phyloP scores from a whole-genome alignment of 169 alveolate genomes.

The Eimeria mitis region DNA sequence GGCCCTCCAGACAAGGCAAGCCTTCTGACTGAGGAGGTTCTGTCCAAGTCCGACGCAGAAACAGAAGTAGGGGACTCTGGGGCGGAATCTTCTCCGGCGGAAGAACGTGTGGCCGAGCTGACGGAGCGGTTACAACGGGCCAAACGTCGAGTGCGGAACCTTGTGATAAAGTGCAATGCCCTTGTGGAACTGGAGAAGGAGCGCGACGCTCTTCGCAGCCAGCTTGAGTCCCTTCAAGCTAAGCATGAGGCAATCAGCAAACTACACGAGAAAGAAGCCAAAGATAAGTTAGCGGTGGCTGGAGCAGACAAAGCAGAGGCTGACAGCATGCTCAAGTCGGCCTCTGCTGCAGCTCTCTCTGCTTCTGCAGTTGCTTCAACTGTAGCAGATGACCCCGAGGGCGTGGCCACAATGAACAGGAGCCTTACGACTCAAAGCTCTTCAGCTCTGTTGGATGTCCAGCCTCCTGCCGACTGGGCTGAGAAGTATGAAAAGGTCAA shows the following conservation, averaged over 20 bases:
- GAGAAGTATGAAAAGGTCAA: constrained; percentile 51
- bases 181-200: constrained; percentile 70
- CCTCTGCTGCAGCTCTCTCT: constrained; percentile 32
- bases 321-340: constrained; percentile 24
- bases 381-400: constrained; percentile 1
- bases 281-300: background rate
- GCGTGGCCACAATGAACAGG: background rate
- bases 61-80: constrained; percentile 71
- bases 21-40: constrained; percentile 51
- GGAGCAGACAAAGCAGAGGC: background rate
- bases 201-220: constrained; percentile 28
- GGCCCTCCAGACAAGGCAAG: constrained; percentile 19
- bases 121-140: constrained; percentile 57
- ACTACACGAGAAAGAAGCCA: background rate
- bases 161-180: constrained; percentile 59
- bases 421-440: constrained; percentile 54
- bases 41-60: constrained; percentile 73
- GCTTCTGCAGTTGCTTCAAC: background rate
- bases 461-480: constrained; percentile 20
- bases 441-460: constrained; percentile 55
- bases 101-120: constrained; percentile 39
- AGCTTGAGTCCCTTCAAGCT: constrained; percentile 51
- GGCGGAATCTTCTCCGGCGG: constrained; percentile 3
- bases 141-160: constrained; percentile 72
- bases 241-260: constrained; percentile 37